These are phyloP conservation scores for Pterocarpus macrocarpus DNA, from an alignment of 306 rosid genomes.

Conservation along the genomic window DNA sequence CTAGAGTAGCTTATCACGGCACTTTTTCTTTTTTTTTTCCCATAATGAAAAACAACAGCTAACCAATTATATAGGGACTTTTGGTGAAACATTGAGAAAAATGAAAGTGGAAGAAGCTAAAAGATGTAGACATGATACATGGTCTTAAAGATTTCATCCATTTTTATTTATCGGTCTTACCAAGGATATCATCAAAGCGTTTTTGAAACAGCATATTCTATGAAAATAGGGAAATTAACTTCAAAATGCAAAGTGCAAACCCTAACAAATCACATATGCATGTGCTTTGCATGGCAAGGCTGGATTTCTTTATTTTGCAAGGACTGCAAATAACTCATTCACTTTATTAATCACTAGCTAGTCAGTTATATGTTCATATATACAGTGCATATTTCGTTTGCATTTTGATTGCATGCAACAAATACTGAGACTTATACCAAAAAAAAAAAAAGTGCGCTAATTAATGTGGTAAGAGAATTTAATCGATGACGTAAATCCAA, in stretches of 20 bases:
- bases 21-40: neutral
- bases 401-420: too few species aligned
- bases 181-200: too few species aligned
- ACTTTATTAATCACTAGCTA: slow-evolving; percentile 1
- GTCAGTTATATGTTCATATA: neutral
- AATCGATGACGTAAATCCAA: neutral
- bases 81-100: neutral
- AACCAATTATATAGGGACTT: too few species aligned
- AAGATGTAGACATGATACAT: neutral
- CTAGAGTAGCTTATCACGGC: neutral
- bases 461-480: neutral
- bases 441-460: too few species aligned
- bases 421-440: neutral
- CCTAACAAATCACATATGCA: slow-evolving; percentile 23
- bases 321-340: neutral
- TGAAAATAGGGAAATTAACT: neutral
- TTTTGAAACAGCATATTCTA: slow-evolving; percentile 4
- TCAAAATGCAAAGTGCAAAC: slow-evolving; percentile 25
- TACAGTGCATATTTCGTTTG: neutral
- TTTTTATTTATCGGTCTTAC: too few species aligned
- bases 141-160: neutral
- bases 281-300: slow-evolving; percentile 23
- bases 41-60: too few species aligned
- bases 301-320: neutral
- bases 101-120: neutral